Conservation (phyloP, 345 rosid genomes). For the Atalantia buxifolia region DNA sequence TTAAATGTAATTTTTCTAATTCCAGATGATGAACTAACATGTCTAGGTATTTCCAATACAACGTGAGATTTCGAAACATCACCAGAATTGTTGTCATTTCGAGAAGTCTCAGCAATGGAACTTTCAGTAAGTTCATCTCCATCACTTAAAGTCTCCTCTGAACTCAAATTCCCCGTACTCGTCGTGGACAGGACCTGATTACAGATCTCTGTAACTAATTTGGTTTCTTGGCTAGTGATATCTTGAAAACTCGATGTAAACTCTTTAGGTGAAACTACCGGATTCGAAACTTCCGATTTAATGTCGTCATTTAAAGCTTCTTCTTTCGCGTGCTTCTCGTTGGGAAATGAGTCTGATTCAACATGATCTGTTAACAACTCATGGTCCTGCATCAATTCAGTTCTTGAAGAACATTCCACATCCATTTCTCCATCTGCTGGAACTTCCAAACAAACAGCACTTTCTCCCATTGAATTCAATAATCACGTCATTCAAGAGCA, state of each 20-base stretch:
- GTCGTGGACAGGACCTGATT: slow-evolving; percentile 40
- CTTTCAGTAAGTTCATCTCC: slow-evolving; percentile 41
- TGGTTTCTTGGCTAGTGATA: slow-evolving; percentile 46
- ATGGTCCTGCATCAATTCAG: slow-evolving; percentile 48
- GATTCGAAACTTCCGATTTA: slow-evolving; percentile 82
- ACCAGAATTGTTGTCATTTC: slow-evolving; percentile 22
- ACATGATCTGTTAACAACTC: slow-evolving; percentile 21
- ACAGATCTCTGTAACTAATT: slow-evolving; percentile 23
- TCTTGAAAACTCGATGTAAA: slow-evolving; percentile 46
- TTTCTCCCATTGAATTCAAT: slow-evolving; percentile 50
- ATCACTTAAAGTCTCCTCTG: slow-evolving; percentile 54
- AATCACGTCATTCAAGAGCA: slow-evolving; percentile 25
- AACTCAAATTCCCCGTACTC: slow-evolving; percentile 40
- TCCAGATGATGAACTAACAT: slow-evolving; percentile 67
- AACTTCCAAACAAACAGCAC: slow-evolving; percentile 39
- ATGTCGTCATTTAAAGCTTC: slow-evolving; percentile 74
- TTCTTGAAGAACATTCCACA: slow-evolving; percentile 24
- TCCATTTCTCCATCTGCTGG: slow-evolving; percentile 23
- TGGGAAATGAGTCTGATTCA: slow-evolving; percentile 33
- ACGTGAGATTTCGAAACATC: slow-evolving; percentile 49
- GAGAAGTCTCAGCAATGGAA: slow-evolving; percentile 19
- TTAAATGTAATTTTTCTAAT: slow-evolving; percentile 84
- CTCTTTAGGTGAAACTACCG: slow-evolving; percentile 54
- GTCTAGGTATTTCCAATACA: slow-evolving; percentile 82
- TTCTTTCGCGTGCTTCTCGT: slow-evolving; percentile 64